Percentiles rank a stretch among this genome's conserved stretches.
phyloP scores from a whole-genome alignment of 306 rosid species.

The Clitoria ternatea region DNA sequence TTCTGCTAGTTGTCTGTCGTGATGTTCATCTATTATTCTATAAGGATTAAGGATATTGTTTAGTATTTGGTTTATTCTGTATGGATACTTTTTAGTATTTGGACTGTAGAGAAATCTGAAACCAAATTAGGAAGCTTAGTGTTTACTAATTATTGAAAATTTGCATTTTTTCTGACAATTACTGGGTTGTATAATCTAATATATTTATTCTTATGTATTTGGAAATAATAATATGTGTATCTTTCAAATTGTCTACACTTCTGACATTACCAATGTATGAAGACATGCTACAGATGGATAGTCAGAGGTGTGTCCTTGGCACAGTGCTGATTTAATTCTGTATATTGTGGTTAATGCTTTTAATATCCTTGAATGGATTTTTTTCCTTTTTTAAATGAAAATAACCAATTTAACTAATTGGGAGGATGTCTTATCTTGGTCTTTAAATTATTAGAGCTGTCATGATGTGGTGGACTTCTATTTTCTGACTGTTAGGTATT shows the following conservation, averaged over 20 bases:
- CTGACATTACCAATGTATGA: not conserved
- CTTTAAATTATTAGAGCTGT: not conserved
- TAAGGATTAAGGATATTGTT: not conserved
- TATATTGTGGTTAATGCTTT: not conserved
- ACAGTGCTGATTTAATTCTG: not conserved
- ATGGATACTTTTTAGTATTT: not conserved
- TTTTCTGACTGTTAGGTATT: not conserved
- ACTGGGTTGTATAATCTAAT: not conserved
- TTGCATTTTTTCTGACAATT: not conserved
- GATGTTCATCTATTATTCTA: not conserved
- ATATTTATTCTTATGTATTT: not conserved
- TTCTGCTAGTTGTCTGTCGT: not conserved
- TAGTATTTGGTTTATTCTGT: not conserved
- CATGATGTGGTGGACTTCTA: not conserved
- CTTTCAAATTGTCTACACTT: not conserved
- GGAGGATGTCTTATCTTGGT: not conserved
- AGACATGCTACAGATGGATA: not conserved
- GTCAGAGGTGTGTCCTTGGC: not conserved
- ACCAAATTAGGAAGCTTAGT: not conserved
- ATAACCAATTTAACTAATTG: not conserved
- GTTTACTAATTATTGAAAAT: not conserved
- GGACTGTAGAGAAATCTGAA: not conserved
- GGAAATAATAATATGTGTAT: not conserved
- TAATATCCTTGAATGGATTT: not conserved
- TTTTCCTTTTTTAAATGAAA: not conserved